Conservation (phyloP, 148 eudicot genomes). For the Linanthus parryae region DNA sequence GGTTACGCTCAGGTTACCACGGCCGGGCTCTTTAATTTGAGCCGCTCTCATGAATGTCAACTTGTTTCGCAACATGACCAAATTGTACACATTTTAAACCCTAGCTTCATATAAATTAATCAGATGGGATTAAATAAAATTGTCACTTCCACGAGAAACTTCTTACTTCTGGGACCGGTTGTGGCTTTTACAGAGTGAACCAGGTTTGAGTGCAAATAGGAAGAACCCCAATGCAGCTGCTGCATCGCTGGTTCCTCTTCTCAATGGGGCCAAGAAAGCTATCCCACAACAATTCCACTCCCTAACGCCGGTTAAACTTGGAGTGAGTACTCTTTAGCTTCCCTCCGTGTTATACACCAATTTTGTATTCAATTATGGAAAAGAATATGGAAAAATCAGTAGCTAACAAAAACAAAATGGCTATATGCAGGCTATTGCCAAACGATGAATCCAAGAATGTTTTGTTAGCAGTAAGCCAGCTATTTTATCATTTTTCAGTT, state of each 20-base stretch:
- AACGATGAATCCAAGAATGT: constrained; percentile 73
- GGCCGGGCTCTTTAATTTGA: no score
- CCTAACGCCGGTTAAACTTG: constrained; percentile 70
- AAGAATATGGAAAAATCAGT: no score
- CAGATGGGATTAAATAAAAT: no score
- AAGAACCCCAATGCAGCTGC: constrained; percentile 66
- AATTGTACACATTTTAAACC: no score
- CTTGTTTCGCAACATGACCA: no score
- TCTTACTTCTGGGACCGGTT: background rate
- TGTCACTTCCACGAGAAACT: no score
- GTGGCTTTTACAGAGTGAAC: constrained; percentile 38
- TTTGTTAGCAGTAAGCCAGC: constrained; percentile 57
- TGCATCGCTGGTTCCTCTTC: constrained; percentile 49
- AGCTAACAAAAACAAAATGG: no score
- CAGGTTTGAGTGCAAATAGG: constrained; percentile 68
- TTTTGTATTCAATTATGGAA: no score
- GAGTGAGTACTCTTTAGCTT: constrained; percentile 35
- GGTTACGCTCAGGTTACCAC: no score
- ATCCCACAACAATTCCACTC: constrained; percentile 48
- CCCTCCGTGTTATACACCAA: background rate
- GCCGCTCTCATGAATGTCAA: no score
- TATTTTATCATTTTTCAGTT: no score
- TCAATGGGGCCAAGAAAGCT: constrained; percentile 50
- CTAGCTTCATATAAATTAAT: no score
- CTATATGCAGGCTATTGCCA: constrained; percentile 72